Evolutionary conservation across 2,329 filamentous ascomycete species (phyloP).

Genomic region (Fusarium beomiforme): DNA sequence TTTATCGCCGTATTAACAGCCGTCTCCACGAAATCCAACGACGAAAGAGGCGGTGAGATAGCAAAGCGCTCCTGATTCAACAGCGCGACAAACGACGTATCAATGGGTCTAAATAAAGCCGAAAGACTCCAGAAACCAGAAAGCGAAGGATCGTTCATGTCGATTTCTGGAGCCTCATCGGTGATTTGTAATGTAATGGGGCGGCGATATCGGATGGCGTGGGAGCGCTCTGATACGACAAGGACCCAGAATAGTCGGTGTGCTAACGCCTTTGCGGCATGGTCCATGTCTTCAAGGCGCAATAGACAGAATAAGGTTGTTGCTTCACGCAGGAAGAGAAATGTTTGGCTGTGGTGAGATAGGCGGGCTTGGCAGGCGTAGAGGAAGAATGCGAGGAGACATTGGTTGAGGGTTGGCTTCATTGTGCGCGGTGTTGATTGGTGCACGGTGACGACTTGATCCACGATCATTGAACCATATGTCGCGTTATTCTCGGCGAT

Average conservation of each 20-base stretch:
- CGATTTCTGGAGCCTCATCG: conserved; percentile 46
- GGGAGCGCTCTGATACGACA: conserved; percentile 55
- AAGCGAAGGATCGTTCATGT: conserved; percentile 45
- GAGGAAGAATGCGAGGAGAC: conserved; percentile 55
- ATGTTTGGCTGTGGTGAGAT: conserved; percentile 56
- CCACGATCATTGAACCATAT: conserved; percentile 52
- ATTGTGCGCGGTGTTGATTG: conserved; percentile 47
- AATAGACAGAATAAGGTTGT: conserved; percentile 53
- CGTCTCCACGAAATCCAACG: conserved; percentile 50
- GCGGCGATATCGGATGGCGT: conserved; percentile 56
- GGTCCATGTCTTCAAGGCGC: conserved; percentile 42
- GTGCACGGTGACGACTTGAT: conserved; percentile 49
- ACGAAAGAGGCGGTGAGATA: conserved; percentile 44
- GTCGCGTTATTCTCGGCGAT: conserved; percentile 50
- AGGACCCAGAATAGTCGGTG: conserved; percentile 56
- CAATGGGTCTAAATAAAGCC: conserved; percentile 53
- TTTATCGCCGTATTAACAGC: conserved; percentile 51
- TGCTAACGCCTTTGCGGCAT: conserved; percentile 41
- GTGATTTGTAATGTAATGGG: conserved; percentile 57
- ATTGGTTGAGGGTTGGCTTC: conserved; percentile 51
- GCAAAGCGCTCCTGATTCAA: conserved; percentile 52
- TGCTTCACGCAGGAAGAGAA: conserved; percentile 55
- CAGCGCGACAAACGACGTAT: conserved; percentile 54
- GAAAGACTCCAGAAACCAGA: conserved; percentile 54
- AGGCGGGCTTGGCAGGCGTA: conserved; percentile 56